phyloP scores from a whole-genome alignment of 1,284 basidiomycete genomes.

The Lentinula novae-zelandiae region DNA sequence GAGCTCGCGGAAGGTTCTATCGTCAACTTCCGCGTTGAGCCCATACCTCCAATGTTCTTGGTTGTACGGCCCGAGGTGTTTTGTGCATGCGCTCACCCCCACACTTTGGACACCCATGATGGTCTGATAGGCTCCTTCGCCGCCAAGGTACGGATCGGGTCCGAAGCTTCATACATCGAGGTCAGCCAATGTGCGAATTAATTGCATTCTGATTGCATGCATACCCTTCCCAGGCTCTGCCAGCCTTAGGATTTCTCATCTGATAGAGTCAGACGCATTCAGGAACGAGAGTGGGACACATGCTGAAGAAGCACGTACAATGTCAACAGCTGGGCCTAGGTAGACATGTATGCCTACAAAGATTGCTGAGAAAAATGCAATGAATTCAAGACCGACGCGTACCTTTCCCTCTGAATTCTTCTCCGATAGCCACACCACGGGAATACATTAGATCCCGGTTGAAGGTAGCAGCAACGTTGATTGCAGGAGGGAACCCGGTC shows the following conservation, averaged over 20 bases:
- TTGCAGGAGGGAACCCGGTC: constrained; percentile 50
- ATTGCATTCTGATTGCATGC: not conserved
- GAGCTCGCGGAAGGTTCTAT: constrained; percentile 60
- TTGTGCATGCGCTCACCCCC: constrained; percentile 64
- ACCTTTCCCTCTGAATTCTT: constrained; percentile 75
- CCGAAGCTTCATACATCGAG: constrained; percentile 40
- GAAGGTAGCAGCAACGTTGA: constrained; percentile 55
- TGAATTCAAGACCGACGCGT: constrained; percentile 15
- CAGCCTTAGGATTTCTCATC: constrained; percentile 30
- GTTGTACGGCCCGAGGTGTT: constrained; percentile 61
- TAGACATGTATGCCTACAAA: constrained; percentile 19
- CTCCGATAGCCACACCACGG: constrained; percentile 67
- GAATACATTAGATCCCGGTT: constrained; percentile 50
- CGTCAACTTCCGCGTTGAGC: constrained; percentile 52
- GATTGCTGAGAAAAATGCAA: not conserved
- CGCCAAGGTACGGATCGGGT: constrained; percentile 62
- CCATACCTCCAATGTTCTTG: constrained; percentile 47
- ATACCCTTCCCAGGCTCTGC: constrained; percentile 49
- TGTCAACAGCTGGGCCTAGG: constrained; percentile 15
- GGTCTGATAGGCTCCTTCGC: constrained; percentile 60
- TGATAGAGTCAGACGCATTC: not conserved
- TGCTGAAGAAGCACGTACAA: constrained; percentile 18
- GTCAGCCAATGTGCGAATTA: not conserved
- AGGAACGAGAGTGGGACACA: not conserved
- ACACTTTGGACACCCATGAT: constrained; percentile 59